Conservation (phyloP, 768 basidiomycete species). For the Tephrocybe sp. region DNA sequence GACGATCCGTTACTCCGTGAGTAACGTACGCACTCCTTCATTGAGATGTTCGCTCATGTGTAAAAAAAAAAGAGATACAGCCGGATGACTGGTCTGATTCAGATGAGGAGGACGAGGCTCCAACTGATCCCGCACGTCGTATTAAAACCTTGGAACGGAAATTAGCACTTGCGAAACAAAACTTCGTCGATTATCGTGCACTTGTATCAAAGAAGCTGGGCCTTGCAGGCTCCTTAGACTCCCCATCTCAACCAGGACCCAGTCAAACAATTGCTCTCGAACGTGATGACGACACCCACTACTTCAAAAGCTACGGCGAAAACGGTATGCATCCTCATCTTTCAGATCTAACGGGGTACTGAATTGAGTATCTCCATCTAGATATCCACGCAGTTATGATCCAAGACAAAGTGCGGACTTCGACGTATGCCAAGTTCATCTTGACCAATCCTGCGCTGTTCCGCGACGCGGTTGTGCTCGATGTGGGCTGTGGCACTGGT, state of each 20-base stretch:
- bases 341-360: not conserved
- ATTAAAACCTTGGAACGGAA: slow-evolving; percentile 64
- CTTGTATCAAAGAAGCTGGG: slow-evolving; percentile 58
- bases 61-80: slow-evolving; percentile 74
- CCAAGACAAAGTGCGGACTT: slow-evolving; percentile 90
- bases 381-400: slow-evolving; percentile 98
- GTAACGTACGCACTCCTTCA: slow-evolving; percentile 29
- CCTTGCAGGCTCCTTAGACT: slow-evolving; percentile 41
- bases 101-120: slow-evolving; percentile 53
- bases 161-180: slow-evolving; percentile 55
- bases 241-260: slow-evolving; percentile 33
- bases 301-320: slow-evolving; percentile 87
- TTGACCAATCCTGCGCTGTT: slow-evolving; percentile 80
- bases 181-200: slow-evolving; percentile 60
- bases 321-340: slow-evolving; percentile 58
- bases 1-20: slow-evolving; percentile 90
- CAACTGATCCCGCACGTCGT: slow-evolving; percentile 36
- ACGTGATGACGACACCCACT: slow-evolving; percentile 89
- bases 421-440: slow-evolving; percentile 92
- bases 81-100: slow-evolving; percentile 77
- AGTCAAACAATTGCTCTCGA: slow-evolving; percentile 26
- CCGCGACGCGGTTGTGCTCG: slow-evolving; percentile 83
- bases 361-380: slow-evolving; percentile 29
- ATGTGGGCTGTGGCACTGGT: slow-evolving; percentile 96
- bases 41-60: too few species aligned